phyloP scores from a whole-genome alignment of 495 filamentous ascomycete species.

The Halenospora varia region DNA sequence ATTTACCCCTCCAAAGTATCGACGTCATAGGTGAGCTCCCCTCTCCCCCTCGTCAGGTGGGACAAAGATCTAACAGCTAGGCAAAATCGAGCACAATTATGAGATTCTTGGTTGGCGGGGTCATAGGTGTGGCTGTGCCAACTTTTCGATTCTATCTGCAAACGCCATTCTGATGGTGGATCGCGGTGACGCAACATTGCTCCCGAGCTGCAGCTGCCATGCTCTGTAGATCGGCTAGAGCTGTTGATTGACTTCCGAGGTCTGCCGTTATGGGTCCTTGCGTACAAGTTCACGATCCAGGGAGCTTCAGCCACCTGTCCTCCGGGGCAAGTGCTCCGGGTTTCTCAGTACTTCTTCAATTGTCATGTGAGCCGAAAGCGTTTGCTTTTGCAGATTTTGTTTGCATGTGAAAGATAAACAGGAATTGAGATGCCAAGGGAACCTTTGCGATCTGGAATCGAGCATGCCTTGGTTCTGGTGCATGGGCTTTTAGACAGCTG shows the following conservation, averaged over 20 bases:
- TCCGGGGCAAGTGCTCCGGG: slow-evolving; percentile 2
- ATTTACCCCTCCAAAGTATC: slow-evolving; percentile 2
- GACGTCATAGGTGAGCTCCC: slow-evolving; percentile 8
- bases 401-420: too few relatives aligned
- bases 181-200: too few relatives aligned
- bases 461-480: not conserved
- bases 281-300: too few relatives aligned
- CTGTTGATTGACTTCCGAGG: too few relatives aligned
- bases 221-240: too few relatives aligned
- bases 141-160: slow-evolving; percentile 2
- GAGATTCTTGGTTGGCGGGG: not conserved
- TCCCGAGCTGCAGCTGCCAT: too few relatives aligned
- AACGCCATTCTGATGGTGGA: not conserved
- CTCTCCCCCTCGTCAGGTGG: not conserved
- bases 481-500: not conserved
- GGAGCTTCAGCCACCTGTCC: not conserved
- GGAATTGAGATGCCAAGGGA: not conserved
- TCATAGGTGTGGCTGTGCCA: slow-evolving; percentile 18
- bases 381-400: too few relatives aligned
- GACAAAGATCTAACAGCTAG: not conserved
- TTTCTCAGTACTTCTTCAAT: not conserved
- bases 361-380: not conserved
- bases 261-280: too few relatives aligned
- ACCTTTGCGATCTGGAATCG: too few relatives aligned
- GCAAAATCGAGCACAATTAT: not conserved